phyloP scores from a whole-genome alignment of 805 yeast species.

The Saccharomycopsis sp. region DNA sequence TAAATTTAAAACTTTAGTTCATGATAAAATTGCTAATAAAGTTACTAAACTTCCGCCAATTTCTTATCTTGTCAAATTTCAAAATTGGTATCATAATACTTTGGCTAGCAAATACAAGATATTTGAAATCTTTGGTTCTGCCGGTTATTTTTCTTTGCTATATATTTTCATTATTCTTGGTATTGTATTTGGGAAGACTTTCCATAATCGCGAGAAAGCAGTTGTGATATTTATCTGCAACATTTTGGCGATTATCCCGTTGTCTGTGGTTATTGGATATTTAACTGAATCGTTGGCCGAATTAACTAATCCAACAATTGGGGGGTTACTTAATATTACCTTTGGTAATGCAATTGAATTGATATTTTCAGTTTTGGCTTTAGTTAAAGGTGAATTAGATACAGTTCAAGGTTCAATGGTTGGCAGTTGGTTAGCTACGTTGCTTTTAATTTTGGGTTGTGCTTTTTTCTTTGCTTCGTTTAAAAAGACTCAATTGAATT shows the following conservation, averaged over 20 bases:
- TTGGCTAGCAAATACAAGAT: slow-evolving; percentile 5
- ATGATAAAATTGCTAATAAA: neutral
- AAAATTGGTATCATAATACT: slow-evolving; percentile 5
- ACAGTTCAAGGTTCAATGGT: slow-evolving; percentile 22
- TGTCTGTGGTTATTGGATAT: slow-evolving; percentile 17
- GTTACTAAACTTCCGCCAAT: slow-evolving; percentile 8
- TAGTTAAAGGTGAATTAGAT: slow-evolving; percentile 15
- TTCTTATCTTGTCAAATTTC: neutral
- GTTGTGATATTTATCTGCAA: slow-evolving; percentile 16
- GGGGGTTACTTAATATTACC: slow-evolving; percentile 19
- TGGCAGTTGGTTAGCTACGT: slow-evolving; percentile 18
- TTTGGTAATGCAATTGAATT: slow-evolving; percentile 22
- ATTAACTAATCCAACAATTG: slow-evolving; percentile 19
- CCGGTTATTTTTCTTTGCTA: slow-evolving; percentile 15
- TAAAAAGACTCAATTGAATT: slow-evolving; percentile 15
- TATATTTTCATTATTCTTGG: slow-evolving; percentile 19
- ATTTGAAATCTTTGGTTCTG: slow-evolving; percentile 11
- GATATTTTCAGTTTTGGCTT: slow-evolving; percentile 18
- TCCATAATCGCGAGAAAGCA: neutral
- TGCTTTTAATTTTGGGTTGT: slow-evolving; percentile 19
- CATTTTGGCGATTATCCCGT: slow-evolving; percentile 20
- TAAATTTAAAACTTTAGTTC: neutral
- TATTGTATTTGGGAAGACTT: slow-evolving; percentile 15
- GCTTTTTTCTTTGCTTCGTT: slow-evolving; percentile 18
- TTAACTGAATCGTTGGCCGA: slow-evolving; percentile 18